Conservation (phyloP, 2,329 filamentous ascomycete genomes). For the Grosmannia clavigera region DNA sequence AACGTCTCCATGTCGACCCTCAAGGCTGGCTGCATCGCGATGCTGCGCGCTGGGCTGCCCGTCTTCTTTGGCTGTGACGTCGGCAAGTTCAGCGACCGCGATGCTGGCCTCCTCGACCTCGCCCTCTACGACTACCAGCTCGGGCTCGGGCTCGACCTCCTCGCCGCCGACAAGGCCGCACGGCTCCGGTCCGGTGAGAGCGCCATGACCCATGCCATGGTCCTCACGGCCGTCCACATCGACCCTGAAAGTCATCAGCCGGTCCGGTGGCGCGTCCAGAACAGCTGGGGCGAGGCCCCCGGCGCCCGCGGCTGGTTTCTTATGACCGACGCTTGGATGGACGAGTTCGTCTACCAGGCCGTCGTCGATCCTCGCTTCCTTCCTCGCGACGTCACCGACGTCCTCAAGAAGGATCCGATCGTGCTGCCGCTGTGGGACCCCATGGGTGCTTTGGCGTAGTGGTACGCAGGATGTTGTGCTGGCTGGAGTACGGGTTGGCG, state of each 20-base stretch:
- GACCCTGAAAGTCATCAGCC: slow-evolving; percentile 41
- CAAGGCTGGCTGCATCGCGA: slow-evolving; percentile 61
- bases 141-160: slow-evolving; percentile 65
- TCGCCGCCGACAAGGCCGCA: slow-evolving; percentile 65
- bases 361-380: slow-evolving; percentile 66
- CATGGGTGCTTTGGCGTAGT: slow-evolving; percentile 58
- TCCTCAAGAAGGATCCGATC: slow-evolving; percentile 57
- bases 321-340: slow-evolving; percentile 73
- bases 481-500: too few relatives aligned
- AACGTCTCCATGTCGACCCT: slow-evolving; percentile 66
- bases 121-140: slow-evolving; percentile 67
- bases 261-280: slow-evolving; percentile 70
- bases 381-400: slow-evolving; percentile 52
- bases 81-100: slow-evolving; percentile 62
- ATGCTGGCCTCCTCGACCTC: slow-evolving; percentile 67
- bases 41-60: slow-evolving; percentile 66
- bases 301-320: slow-evolving; percentile 80
- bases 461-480: too few relatives aligned
- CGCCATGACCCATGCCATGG: slow-evolving; percentile 88
- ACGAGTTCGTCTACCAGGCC: slow-evolving; percentile 74
- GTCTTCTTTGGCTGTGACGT: slow-evolving; percentile 87
- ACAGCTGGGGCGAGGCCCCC: slow-evolving; percentile 60
- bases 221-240: slow-evolving; percentile 74
- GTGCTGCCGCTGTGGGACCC: slow-evolving; percentile 70
- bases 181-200: slow-evolving; percentile 62